Base-by-base conservation (phyloP, 192 early-diverging fungal genomes). In the Coemansia sp. region DNA sequence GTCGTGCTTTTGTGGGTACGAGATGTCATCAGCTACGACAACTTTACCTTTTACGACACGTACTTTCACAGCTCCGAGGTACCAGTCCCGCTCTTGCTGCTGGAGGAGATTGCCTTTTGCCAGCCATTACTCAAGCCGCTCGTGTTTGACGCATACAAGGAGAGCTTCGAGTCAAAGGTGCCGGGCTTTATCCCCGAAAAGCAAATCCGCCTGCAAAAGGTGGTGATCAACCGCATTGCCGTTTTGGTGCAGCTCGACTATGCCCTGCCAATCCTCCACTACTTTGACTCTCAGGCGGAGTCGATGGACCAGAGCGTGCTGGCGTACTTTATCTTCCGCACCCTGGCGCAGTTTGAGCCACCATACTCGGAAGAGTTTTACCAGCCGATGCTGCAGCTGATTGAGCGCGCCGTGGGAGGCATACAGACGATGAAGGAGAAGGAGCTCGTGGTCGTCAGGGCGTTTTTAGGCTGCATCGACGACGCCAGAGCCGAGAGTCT, bases 81-180 rank as follows among this genome's bases (percentile, higher is more conserved):
- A 1, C 88, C 89, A 3, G 46, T 85, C 0, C 86, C 88, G 22
- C 81, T 89, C 65, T 63, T 89, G 14, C 40, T 93, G 25, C 79
- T 93, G n/a, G 92, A 93, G 56, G 92, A 93, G 77, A 91, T 93
- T 65, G 88, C 90, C 1, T 84, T 80, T 59, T 83, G 87, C 29
- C 91, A 93, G 64, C 88, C 87, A n/a, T 64, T 90, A 25, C 86
- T 89, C 53, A 85, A 87, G 57, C 73, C 83, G 4, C 78, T 83
- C n/a, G 85, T 93, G 8, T 91, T 93, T 73, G 70, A 77, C 2
- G 85, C 83, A 10, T 84, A 89, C 51, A 79, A 76, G 40, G 86
- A 79, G n/a, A 83, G 85, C 57, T 83, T 93, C 57, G 76, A 82
- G 62, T 83, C 85, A n/a, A 76, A 71, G 22, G 76, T 86, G 25